Base-by-base conservation (phyloP, 108 stramenopile species). In the Cyclotella cryptica region DNA sequence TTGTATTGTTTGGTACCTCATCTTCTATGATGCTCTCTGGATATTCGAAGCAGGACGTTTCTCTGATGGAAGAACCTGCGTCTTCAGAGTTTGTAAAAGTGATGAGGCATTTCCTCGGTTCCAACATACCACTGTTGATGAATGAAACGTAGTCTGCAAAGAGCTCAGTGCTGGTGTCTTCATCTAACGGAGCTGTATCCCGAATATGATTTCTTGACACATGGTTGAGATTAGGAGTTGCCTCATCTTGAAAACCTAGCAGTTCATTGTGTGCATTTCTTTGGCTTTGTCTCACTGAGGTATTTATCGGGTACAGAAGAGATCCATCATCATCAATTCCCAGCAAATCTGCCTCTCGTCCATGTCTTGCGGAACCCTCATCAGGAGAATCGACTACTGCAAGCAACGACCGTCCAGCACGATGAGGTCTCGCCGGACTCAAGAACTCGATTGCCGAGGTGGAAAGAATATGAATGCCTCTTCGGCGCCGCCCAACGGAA, bases 301-400 rank as follows among this genome's bases (percentile, higher is more conserved):
- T 19, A 9, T 43, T 13, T 10, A 64, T 43, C 28, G 80, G 80
- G 27, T 69, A 53, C 26, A 81, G 62, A 42, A 81, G 30, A 6
- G 80, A 81, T 26, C 74, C 80, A 66, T 81, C 80, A 66, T 81
- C 74, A 59, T 75, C 80, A 59, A 81, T 81, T 1, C 80, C 80
- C 29, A 81, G 53, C 54, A 81, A 68, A 60, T 81, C 80, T 18
- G 43, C 61, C 44, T 71, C 51, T 42, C 67, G 29, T 47, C 39
- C 35, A 28, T 45, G 51, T 24, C 18, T 57, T 45, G 45, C 61
- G 27, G 70, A 63, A 19, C 46, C 42, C 53, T 65, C 61, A 55
- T 74, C 73, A 35, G 42, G 72, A 46, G 54, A 81, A 71, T 81
- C 70, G 26, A 21, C 40, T 46, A 60, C n/a, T n/a, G n/a, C 24